Percentiles rank a stretch among this genome's conserved stretches.
These are phyloP conservation scores for Pythium monospermum DNA, from an alignment of 352 stramenopile genomes.

Conservation along the genomic window DNA sequence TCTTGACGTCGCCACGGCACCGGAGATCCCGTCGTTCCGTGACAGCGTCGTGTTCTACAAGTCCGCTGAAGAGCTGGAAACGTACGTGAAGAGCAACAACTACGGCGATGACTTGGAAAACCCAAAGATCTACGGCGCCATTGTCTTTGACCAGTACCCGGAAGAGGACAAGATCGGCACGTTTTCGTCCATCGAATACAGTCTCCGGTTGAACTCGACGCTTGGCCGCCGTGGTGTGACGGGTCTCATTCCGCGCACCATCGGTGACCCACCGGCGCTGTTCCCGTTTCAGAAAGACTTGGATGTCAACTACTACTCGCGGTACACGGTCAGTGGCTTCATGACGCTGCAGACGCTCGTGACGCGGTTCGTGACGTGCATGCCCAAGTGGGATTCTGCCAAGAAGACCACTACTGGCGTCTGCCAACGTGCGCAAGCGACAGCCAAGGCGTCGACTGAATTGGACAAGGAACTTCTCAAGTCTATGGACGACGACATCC, in stretches of 20 bases:
- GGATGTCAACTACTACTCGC: constrained; percentile 41
- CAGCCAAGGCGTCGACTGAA: constrained; percentile 22
- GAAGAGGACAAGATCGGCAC: constrained; percentile 26
- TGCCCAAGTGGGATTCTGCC: constrained; percentile 39
- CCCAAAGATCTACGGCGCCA: constrained; percentile 53
- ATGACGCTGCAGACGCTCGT: constrained; percentile 63
- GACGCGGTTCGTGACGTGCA: constrained; percentile 51
- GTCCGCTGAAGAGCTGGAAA: constrained; percentile 32
- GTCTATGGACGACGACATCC: constrained; percentile 36
- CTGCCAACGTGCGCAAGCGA: constrained; percentile 39
- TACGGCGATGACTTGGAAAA: constrained; percentile 45
- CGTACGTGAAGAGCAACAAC: constrained; percentile 41
- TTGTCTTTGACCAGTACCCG: constrained; percentile 55
- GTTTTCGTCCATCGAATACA: constrained; percentile 53
- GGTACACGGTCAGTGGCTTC: constrained; percentile 46
- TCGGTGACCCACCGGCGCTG: constrained; percentile 24
- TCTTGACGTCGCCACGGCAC: constrained; percentile 8
- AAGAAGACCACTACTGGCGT: constrained; percentile 34
- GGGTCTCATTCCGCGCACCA: constrained; percentile 28
- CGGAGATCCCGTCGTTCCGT: constrained; percentile 39
- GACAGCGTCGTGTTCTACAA: constrained; percentile 65
- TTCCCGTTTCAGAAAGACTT: constrained; percentile 38
- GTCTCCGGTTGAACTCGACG: constrained; percentile 53
- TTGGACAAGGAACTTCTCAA: constrained; percentile 32
- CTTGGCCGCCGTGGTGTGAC: constrained; percentile 15